Conservation (phyloP, 1,284 basidiomycete species). For the Ceratobasidium sp. region DNA sequence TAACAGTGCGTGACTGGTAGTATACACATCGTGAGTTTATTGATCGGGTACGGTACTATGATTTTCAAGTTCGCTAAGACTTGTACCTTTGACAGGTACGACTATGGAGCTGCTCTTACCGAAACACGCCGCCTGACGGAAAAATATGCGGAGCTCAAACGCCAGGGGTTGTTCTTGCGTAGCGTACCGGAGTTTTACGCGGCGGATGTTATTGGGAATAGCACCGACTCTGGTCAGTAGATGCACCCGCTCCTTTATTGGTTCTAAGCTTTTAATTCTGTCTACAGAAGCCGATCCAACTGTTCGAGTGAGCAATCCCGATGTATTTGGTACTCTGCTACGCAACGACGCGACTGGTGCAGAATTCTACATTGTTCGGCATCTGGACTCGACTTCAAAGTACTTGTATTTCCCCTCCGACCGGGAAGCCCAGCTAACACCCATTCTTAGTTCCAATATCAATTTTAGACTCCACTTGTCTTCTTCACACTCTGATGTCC, state of each 20-base stretch:
- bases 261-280: conserved; percentile 31
- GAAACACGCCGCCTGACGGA: conserved; percentile 76
- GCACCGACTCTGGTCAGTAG: conserved; percentile 57
- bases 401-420: neutral
- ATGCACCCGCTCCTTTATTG: neutral
- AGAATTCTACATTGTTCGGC: conserved; percentile 78
- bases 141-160: conserved; percentile 81
- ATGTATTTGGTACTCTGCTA: conserved; percentile 73
- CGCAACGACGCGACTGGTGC: conserved; percentile 74
- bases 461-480: conserved; percentile 45
- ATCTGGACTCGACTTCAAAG: conserved; percentile 55
- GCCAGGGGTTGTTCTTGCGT: conserved; percentile 79
- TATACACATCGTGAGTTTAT: conserved; percentile 54
- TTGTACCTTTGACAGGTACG: conserved; percentile 65
- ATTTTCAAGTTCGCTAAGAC: neutral
- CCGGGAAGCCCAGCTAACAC: neutral
- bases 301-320: conserved; percentile 64
- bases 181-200: conserved; percentile 81
- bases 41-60: neutral
- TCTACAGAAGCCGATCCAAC: conserved; percentile 57
- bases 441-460: conserved; percentile 42
- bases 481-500: conserved; percentile 45
- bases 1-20: conserved; percentile 45
- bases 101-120: conserved; percentile 63
- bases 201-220: conserved; percentile 78